Conservation (phyloP, 371 early-diverging fungal genomes). For the Mortierella sp. region DNA sequence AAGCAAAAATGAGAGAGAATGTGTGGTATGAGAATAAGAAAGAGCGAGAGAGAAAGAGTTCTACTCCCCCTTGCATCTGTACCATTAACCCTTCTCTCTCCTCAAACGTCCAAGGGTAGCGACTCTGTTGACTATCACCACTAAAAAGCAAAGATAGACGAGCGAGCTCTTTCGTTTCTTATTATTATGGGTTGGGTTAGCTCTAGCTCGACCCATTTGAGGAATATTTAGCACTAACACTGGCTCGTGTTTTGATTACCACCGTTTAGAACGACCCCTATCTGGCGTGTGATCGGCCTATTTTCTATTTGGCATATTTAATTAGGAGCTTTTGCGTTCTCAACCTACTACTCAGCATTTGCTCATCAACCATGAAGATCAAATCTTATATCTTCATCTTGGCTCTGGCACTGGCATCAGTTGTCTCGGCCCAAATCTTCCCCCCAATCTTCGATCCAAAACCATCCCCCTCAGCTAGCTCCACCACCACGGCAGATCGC, state of each 20-base stretch:
- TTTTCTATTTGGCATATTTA: background rate
- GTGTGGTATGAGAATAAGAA: background rate
- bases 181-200: too few species aligned
- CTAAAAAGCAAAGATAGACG: background rate
- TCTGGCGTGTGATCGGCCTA: background rate
- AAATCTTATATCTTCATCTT: conserved; percentile 11
- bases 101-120: background rate
- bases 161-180: too few species aligned
- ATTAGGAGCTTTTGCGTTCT: too few species aligned
- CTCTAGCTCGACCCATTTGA: too few species aligned
- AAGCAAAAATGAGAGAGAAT: background rate
- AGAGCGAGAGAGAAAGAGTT: background rate
- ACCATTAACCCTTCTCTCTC: background rate
- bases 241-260: background rate
- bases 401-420: conserved; percentile 21
- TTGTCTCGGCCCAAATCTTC: background rate
- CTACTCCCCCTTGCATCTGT: background rate
- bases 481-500: background rate
- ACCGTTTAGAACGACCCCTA: background rate
- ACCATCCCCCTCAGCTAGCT: background rate
- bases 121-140: background rate
- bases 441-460: background rate
- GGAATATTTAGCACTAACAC: too few species aligned
- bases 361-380: conserved; percentile 15
- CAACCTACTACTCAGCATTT: background rate